These are phyloP conservation scores for Podospora comata DNA, from an alignment of 495 filamentous ascomycete genomes.

Conservation along the genomic window DNA sequence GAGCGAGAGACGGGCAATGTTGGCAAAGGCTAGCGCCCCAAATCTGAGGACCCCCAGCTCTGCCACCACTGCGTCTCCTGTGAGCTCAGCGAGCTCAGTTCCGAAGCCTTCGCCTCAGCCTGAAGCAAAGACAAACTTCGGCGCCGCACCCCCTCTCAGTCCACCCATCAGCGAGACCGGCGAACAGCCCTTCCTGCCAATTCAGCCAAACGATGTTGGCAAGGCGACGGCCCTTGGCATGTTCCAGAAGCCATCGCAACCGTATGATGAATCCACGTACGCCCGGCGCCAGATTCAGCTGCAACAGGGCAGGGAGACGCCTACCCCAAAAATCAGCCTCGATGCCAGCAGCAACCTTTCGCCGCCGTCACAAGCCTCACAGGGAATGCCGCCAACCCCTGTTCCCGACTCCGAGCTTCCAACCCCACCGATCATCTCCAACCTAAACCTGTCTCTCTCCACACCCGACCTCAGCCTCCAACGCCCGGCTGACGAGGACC, in stretches of 20 bases:
- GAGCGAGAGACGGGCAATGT: conserved; percentile 34
- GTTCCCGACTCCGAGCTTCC: conserved; percentile 34
- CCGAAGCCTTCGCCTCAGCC: conserved; percentile 30
- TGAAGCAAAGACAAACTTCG: conserved; percentile 45
- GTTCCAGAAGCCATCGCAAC: conserved; percentile 72
- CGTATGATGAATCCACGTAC: conserved; percentile 82
- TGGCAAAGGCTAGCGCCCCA: conserved; percentile 48
- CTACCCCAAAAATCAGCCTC: conserved; percentile 35
- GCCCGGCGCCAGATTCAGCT: conserved; percentile 75
- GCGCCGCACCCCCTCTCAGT: conserved; percentile 63
- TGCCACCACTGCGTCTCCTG: conserved; percentile 31
- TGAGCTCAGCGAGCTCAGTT: conserved; percentile 30
- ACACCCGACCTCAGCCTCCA: conserved; percentile 31
- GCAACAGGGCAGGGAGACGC: conserved; percentile 62
- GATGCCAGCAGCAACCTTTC: conserved; percentile 31
- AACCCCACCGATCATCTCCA: conserved; percentile 1
- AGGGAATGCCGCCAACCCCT: conserved; percentile 41
- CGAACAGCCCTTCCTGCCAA: conserved; percentile 55
- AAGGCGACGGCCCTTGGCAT: conserved; percentile 83
- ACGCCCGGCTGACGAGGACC: conserved; percentile 44
- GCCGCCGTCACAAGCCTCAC: conserved; percentile 26
- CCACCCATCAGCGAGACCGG: conserved; percentile 69
- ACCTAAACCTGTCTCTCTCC: conserved; percentile 10
- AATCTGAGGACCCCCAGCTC: conserved; percentile 46
- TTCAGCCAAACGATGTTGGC: conserved; percentile 74